Percentiles rank a stretch among this genome's conserved stretches.
Evolutionary conservation across 768 basidiomycete species (phyloP).

Genomic region (Cystofilobasidium bisporidii): DNA sequence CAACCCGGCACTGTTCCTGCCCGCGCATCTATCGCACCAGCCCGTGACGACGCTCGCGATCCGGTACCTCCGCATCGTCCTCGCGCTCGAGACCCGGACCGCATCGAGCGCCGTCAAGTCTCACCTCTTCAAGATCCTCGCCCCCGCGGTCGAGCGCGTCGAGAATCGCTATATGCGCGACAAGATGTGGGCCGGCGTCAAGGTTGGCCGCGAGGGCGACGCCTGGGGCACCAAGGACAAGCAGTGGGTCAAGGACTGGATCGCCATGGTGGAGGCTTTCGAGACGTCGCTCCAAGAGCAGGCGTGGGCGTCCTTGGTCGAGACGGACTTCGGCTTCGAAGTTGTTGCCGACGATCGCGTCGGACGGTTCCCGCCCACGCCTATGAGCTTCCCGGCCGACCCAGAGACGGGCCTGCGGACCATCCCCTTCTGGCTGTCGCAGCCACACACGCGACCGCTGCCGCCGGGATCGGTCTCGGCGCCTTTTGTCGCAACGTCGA

Average conservation of each 20-base stretch:
- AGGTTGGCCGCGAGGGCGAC: slow-evolving; percentile 29
- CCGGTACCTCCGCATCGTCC: slow-evolving; percentile 77
- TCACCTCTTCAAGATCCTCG: slow-evolving; percentile 81
- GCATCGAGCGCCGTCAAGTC: slow-evolving; percentile 69
- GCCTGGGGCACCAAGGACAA: slow-evolving; percentile 31
- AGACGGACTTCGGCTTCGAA: slow-evolving; percentile 3
- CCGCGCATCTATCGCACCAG: slow-evolving; percentile 34
- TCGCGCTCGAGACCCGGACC: slow-evolving; percentile 59
- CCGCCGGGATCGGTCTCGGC: slow-evolving; percentile 16
- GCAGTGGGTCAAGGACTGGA: slow-evolving; percentile 45
- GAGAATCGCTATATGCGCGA: slow-evolving; percentile 12
- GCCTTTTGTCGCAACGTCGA: slow-evolving; percentile 22
- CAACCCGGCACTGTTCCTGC: slow-evolving; percentile 66
- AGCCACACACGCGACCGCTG: slow-evolving; percentile 56
- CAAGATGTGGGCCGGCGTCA: slow-evolving; percentile 31
- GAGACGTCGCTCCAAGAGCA: slow-evolving; percentile 50
- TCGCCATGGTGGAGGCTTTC: slow-evolving; percentile 53
- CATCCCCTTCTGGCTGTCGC: slow-evolving; percentile 61
- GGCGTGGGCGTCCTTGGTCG: slow-evolving; percentile 21
- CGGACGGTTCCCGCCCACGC: slow-evolving; percentile 25
- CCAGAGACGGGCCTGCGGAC: slow-evolving; percentile 47
- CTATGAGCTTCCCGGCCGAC: slow-evolving; percentile 43
- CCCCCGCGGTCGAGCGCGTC: slow-evolving; percentile 1
- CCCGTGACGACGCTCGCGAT: slow-evolving; percentile 54
- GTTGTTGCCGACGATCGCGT: slow-evolving; percentile 3